Base-by-base conservation (phyloP, 306 rosid genomes). In the Cucurbita moschata region DNA sequence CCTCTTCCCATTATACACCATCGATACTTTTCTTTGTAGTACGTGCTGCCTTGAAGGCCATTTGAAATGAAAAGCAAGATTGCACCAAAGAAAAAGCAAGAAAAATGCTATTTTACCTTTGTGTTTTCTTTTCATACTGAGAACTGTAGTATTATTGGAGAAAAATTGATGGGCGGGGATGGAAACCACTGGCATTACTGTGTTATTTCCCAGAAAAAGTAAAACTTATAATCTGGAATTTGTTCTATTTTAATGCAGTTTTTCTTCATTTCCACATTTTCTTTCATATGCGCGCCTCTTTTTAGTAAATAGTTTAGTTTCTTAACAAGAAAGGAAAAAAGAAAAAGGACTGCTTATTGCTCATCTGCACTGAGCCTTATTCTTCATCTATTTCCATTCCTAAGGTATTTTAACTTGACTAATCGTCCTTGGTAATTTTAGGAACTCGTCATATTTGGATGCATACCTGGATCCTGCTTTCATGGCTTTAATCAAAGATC, bases 401-500 rank as follows among this genome's bases (percentile, higher is more conserved):
- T 26, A 14, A 69, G 12, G 44, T 50, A 69, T 49, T 49, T 30
- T 69, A 47, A 15, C 74, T 69, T 69, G 26, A 21, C 57, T 47
- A 26, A 23, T 49, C 13, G 43, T 47, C 21, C 58, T 26, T 69
- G 42, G 21, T 44, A 12, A 47, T 77, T 83, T 19, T 81, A 94
- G 99, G 96, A 91, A 79, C 75, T 84, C 97, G 14, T 75, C 99
- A 63, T 77, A 89, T 81, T 84, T 94, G 80, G 97, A 85, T 82
- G 61, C 97, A 64, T 88, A 57, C 85, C 82, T 94, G 83, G 99
- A 94, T 88, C 99, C 99, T 75, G 95, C 99, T 78, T 94, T 94
- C 87, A 91, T 94, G 99, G 89, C 99, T 65, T 86, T 94, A 82
- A 91, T 94, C 76, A 94, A 89, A 89, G 97, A 94, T 83, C 99